Evolutionary conservation across 1,284 basidiomycete species (phyloP).

Genomic region (Anthracocystis setariae): DNA sequence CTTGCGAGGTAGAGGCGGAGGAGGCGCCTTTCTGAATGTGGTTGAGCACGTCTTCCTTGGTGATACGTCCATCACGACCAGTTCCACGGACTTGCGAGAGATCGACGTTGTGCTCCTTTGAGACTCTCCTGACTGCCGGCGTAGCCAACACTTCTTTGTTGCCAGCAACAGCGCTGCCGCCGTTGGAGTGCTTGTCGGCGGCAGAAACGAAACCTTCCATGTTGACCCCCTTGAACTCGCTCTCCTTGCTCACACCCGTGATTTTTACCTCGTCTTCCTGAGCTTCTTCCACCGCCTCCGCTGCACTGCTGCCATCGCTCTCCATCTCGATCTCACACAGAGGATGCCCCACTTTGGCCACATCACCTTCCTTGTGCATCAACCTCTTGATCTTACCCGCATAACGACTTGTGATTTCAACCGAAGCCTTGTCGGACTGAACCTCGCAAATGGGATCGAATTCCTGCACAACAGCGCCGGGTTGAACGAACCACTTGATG

Average conservation of each 20-base stretch:
- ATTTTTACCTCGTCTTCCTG: constrained; percentile 9
- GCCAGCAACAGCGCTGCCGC: constrained; percentile 5
- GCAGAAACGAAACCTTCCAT: constrained; percentile 42
- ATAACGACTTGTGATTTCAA: constrained; percentile 90
- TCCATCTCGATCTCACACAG: constrained; percentile 86
- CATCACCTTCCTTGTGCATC: constrained; percentile 81
- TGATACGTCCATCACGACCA: constrained; percentile 79
- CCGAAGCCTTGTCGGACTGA: constrained; percentile 91
- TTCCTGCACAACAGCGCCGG: constrained; percentile 74
- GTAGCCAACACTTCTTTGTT: constrained; percentile 71
- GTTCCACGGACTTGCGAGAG: constrained; percentile 75
- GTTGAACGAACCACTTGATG: constrained; percentile 72
- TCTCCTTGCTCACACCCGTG: constrained; percentile 13
- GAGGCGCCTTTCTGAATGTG: constrained; percentile 18
- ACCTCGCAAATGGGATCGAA: constrained; percentile 93
- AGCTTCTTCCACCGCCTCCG: not conserved
- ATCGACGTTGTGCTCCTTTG: constrained; percentile 74
- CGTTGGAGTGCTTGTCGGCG: constrained; percentile 24
- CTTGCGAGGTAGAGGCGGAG: not conserved
- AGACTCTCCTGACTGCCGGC: constrained; percentile 82
- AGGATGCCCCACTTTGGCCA: constrained; percentile 85
- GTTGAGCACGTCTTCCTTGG: constrained; percentile 75
- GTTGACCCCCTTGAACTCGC: constrained; percentile 20
- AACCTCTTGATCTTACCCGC: constrained; percentile 80
- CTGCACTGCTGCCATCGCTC: constrained; percentile 69